Base-by-base conservation (phyloP, 441 rosid species). In the Erodium trifolium region DNA sequence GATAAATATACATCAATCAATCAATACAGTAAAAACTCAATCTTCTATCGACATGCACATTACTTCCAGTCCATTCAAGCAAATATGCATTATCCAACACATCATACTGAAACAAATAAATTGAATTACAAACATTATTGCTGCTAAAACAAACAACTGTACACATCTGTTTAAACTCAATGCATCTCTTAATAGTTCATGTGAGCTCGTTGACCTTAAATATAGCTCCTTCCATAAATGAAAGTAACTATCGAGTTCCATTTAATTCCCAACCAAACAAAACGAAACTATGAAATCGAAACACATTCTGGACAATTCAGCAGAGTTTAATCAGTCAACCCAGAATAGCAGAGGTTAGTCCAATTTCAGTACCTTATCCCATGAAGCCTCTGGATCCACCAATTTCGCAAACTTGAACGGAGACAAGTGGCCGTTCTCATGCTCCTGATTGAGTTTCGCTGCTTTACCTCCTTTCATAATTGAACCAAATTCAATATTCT, bases 321-420 rank as follows among this genome's bases (percentile, higher is more conserved):
- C 41, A 37, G 6, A 55, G 62, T 18, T 16, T 9, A 55, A 55
- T 53, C 60, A 53, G 18, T 53, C 5, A 53, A 53, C 60, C 18
- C 5, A 53, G 18, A 53, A 7, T 31, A 57, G 63, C 29, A 17
- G 63, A 57, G 27, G 27, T 57, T 6, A 37, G 13, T 45, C 51
- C 51, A 45, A 45, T 45, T 45, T 45, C 51, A 10, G n/a, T 45
- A 45, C 51, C 51, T 45, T 45, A 12, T 45, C 51, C 51, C 51
- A 45, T 3, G 51, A 45, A 45, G 51, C 51, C 51, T 90, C 93
- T 2, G 96, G 89, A 86, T 90, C 96, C 66, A 92, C 86, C 79
- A 87, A 79, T 66, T 87, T 92, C 18, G 93, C 86, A 34, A 87
- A 80, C 69, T 78, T 89, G 77, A 80, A 82, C 14, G 88, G 90